A percentile compares a stretch with the other conserved stretches of the same genome.
Evolutionary conservation across 257 asterid genomes (phyloP).

Genomic region (Solanum rostratum): DNA sequence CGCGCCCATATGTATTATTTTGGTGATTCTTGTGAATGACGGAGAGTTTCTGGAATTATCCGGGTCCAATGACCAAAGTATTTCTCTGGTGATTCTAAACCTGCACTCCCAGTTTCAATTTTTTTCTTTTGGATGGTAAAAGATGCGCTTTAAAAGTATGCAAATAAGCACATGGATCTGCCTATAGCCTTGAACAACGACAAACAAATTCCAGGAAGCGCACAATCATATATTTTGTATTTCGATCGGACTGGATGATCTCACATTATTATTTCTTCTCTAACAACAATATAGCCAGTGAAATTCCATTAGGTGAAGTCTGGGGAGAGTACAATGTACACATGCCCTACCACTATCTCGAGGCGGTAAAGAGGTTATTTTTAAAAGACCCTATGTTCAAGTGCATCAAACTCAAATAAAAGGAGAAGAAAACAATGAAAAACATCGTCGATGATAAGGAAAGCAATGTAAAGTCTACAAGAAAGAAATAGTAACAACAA

Average conservation of each 20-base stretch:
- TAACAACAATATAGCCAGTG: no score
- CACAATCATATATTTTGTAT: background rate
- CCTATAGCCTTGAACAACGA: background rate
- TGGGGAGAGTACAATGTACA: no score
- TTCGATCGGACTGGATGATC: background rate
- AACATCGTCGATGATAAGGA: no score
- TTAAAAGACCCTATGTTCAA: no score
- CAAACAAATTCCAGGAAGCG: background rate
- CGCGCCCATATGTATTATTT: background rate
- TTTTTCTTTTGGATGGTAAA: background rate
- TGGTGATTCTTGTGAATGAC: background rate
- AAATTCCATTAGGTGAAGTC: no score
- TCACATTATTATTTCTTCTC: background rate
- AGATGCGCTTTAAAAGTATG: background rate
- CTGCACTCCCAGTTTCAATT: background rate
- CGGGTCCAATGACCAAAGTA: background rate
- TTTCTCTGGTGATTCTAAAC: background rate
- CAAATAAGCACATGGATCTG: background rate
- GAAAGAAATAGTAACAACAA: no score
- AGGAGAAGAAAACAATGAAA: no score
- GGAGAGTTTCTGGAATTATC: background rate
- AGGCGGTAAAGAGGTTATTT: no score
- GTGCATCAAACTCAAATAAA: no score
- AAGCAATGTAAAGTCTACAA: no score
- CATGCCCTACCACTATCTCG: no score